phyloP scores from a whole-genome alignment of 352 stramenopile genomes.

The Globisporangium takayamanum region DNA sequence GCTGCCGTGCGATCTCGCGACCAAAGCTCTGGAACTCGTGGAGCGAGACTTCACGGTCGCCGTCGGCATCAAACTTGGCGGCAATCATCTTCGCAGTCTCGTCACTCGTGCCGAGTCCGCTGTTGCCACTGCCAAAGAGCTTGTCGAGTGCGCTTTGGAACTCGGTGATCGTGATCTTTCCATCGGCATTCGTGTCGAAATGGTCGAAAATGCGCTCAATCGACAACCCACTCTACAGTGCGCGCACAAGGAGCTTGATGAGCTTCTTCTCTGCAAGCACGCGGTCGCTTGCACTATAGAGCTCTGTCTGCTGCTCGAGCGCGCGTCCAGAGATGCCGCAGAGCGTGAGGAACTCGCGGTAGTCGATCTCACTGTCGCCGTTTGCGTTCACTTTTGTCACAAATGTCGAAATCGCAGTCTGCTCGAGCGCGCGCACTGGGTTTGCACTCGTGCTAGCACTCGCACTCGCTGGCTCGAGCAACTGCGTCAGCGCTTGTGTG shows the following conservation, averaged over 20 bases:
- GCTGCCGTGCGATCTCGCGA: slow-evolving; percentile 27
- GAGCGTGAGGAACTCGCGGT: slow-evolving; percentile 57
- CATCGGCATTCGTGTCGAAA: slow-evolving; percentile 61
- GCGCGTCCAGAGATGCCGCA: slow-evolving; percentile 31
- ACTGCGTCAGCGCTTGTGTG: slow-evolving; percentile 37
- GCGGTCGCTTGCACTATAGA: slow-evolving; percentile 11
- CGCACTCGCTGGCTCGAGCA: slow-evolving; percentile 19
- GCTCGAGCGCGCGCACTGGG: slow-evolving; percentile 31
- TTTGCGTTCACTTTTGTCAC: slow-evolving; percentile 58
- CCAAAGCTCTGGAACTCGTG: slow-evolving; percentile 60
- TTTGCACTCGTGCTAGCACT: slow-evolving; percentile 2
- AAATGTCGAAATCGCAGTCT: slow-evolving; percentile 31
- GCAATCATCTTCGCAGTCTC: slow-evolving; percentile 31
- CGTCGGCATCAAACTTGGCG: slow-evolving; percentile 45
- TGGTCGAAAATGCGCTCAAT: slow-evolving; percentile 69
- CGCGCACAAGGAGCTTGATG: slow-evolving; percentile 52
- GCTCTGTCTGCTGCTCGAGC: slow-evolving; percentile 11
- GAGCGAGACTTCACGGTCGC: slow-evolving; percentile 44
- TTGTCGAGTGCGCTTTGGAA: slow-evolving; percentile 48
- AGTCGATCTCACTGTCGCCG: slow-evolving; percentile 53
- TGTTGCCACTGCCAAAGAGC: slow-evolving; percentile 31
- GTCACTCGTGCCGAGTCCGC: slow-evolving; percentile 22
- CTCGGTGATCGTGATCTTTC: slow-evolving; percentile 45
- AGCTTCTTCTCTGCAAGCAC: slow-evolving; percentile 42
- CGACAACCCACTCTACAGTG: slow-evolving; percentile 33